Base-by-base conservation (phyloP, 768 basidiomycete genomes). In the Sporobolomyces phaffii region DNA sequence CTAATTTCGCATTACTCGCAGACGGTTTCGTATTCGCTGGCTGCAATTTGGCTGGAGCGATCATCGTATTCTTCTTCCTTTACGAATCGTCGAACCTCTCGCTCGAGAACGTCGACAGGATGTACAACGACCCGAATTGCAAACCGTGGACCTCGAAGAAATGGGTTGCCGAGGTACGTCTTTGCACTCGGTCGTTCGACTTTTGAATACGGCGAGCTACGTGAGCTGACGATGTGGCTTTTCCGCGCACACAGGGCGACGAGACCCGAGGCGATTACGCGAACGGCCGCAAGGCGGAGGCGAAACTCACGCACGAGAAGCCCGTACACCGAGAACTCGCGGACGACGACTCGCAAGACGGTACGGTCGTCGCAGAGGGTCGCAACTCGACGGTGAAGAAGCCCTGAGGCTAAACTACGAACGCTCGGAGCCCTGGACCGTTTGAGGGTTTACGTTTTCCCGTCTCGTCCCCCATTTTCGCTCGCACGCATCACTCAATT, bases 1-100 rank as follows among this genome's bases (percentile, higher is more conserved):
- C n/a, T n/a, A n/a, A n/a, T n/a, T n/a, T n/a, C n/a, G n/a, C n/a
- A n/a, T n/a, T n/a, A n/a, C n/a, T n/a, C n/a, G n/a, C n/a, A n/a
- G n/a, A 86, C 76, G 87, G 87, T 6, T 89, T 84, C 75, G 80
- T 88, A 43, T 88, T 89, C 75, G 86, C 86, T 17, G 82, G 84
- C 79, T 75, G 65, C 79, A 77, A 78, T 65, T 49, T 77, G 77
- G 33, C 65, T 9, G 84, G 82, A 40, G 84, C 84, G 2, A 75
- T 82, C 49, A 78, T 87, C 64, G 86, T 87, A 24, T 88, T 79
- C 76, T 80, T 87, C 75, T 88, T 87, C 84, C 80, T 89, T 2
- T 89, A 89, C 79, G 87, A 89, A 75, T 84, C 84, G 11, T 82
- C 84, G 9, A 83, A 84, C 66, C 79, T 89, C 41, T 82, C 84